Evolutionary conservation across 2,329 filamentous ascomycete genomes (phyloP).

Genomic region (Pseudopithomyces chartarum): DNA sequence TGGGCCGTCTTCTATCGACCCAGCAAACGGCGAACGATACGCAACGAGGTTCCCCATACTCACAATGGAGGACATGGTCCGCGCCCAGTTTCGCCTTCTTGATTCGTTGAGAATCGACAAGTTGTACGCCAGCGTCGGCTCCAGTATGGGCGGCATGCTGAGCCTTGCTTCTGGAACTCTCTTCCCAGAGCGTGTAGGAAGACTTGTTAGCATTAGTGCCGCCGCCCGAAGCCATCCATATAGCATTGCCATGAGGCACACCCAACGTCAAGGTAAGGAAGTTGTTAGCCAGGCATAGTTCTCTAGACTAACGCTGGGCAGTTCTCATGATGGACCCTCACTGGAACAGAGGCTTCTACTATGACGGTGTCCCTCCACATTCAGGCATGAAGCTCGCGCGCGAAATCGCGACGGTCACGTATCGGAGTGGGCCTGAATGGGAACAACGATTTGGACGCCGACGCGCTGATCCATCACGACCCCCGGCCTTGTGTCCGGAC

Average conservation of each 20-base stretch:
- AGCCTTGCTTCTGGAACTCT: slow-evolving; percentile 84
- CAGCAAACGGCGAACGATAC: slow-evolving; percentile 84
- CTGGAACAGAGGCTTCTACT: slow-evolving; percentile 94
- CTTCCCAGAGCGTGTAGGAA: slow-evolving; percentile 79
- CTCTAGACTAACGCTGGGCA: slow-evolving; percentile 21
- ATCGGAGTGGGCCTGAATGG: slow-evolving; percentile 96
- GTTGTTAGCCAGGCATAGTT: not conserved
- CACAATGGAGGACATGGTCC: slow-evolving; percentile 97
- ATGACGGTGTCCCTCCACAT: slow-evolving; percentile 81
- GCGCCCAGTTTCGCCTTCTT: slow-evolving; percentile 88
- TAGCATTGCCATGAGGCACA: slow-evolving; percentile 98
- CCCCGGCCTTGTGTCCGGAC: slow-evolving; percentile 92
- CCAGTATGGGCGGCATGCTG: slow-evolving; percentile 99
- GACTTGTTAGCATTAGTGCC: slow-evolving; percentile 87
- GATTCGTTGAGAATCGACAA: slow-evolving; percentile 77
- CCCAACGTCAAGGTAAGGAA: slow-evolving; percentile 75
- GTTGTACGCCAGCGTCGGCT: slow-evolving; percentile 90
- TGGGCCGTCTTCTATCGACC: slow-evolving; percentile 85
- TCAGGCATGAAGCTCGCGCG: slow-evolving; percentile 97
- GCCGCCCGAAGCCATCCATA: slow-evolving; percentile 96
- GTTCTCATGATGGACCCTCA: slow-evolving; percentile 99
- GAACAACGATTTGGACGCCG: slow-evolving; percentile 90
- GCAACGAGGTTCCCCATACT: slow-evolving; percentile 94
- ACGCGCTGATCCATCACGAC: slow-evolving; percentile 82
- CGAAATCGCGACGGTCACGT: slow-evolving; percentile 97